Conservation (phyloP, 257 asterid species). For the Oldenlandia corymbosa region DNA sequence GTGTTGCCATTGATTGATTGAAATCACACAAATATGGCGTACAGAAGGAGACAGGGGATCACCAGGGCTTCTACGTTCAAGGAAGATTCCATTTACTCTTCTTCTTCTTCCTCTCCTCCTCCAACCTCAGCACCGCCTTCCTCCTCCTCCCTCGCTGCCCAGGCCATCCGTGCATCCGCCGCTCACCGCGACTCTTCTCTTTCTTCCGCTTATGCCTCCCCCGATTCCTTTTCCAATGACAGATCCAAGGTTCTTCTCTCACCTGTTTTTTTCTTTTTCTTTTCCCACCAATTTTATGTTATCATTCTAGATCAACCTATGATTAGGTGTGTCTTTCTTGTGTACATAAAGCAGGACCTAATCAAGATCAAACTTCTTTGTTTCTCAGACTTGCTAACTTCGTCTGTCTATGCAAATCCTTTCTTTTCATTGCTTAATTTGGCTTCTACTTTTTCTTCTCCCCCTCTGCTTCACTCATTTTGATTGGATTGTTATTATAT, state of each 20-base stretch:
- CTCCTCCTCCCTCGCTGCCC: conserved; percentile 48
- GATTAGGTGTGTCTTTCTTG: too few relatives aligned
- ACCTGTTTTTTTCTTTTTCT: background rate
- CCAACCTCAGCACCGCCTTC: conserved; percentile 23
- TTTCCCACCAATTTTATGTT: background rate
- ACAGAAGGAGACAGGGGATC: conserved; percentile 53
- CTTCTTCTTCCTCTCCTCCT: background rate
- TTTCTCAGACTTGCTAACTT: too few relatives aligned
- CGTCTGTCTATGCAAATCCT: too few relatives aligned
- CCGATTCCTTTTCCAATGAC: conserved; percentile 24
- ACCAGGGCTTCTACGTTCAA: conserved; percentile 52
- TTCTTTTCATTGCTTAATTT: too few relatives aligned
- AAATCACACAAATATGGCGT: conserved; percentile 34
- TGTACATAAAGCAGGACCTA: too few relatives aligned
- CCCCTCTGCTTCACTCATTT: too few relatives aligned
- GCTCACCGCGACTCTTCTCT: conserved; percentile 48
- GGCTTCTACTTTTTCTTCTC: too few relatives aligned
- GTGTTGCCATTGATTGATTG: too few relatives aligned
- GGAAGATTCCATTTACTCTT: conserved; percentile 32
- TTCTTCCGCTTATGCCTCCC: conserved; percentile 27
- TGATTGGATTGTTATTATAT: too few relatives aligned
- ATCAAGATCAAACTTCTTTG: too few relatives aligned
- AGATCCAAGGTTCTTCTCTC: conserved; percentile 18
- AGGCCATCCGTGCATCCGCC: conserved; percentile 61
- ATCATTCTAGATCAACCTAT: too few relatives aligned